These are phyloP conservation scores for Penicillium sp. DNA, from an alignment of 2,329 filamentous ascomycete species.

Conservation along the genomic window DNA sequence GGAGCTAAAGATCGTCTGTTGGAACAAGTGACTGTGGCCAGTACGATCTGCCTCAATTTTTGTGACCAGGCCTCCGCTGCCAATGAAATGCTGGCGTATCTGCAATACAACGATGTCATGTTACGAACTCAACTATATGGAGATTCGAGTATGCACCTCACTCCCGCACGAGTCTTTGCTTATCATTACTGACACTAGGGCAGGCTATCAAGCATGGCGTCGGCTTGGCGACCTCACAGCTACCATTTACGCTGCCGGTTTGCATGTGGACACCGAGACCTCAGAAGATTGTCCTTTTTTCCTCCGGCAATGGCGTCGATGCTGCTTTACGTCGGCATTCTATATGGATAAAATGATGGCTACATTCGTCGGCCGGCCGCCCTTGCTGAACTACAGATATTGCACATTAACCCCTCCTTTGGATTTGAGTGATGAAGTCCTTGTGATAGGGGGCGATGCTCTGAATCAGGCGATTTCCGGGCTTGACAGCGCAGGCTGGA, in stretches of 20 bases:
- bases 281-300: slow-evolving; percentile 39
- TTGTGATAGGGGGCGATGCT: slow-evolving; percentile 29
- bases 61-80: slow-evolving; percentile 37
- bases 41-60: slow-evolving; percentile 35
- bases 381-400: slow-evolving; percentile 48
- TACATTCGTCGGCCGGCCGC: slow-evolving; percentile 55
- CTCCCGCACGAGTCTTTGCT: slow-evolving; percentile 6
- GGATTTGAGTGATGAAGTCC: slow-evolving; percentile 33
- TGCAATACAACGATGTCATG: slow-evolving; percentile 37
- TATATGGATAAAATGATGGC: slow-evolving; percentile 52
- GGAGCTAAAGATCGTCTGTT: slow-evolving; percentile 33
- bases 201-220: slow-evolving; percentile 53
- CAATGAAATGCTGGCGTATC: slow-evolving; percentile 39
- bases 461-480: slow-evolving; percentile 29
- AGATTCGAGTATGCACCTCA: slow-evolving; percentile 38
- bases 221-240: slow-evolving; percentile 50
- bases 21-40: slow-evolving; percentile 37
- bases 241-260: slow-evolving; percentile 52
- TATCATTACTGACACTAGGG: not conserved
- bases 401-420: slow-evolving; percentile 44
- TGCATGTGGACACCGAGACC: slow-evolving; percentile 47
- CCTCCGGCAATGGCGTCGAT: slow-evolving; percentile 44
- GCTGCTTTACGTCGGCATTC: slow-evolving; percentile 48
- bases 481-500: slow-evolving; percentile 34
- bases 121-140: slow-evolving; percentile 39